These are phyloP conservation scores for Wolfiporia cocos DNA, from an alignment of 1,284 basidiomycete genomes.

Conservation along the genomic window DNA sequence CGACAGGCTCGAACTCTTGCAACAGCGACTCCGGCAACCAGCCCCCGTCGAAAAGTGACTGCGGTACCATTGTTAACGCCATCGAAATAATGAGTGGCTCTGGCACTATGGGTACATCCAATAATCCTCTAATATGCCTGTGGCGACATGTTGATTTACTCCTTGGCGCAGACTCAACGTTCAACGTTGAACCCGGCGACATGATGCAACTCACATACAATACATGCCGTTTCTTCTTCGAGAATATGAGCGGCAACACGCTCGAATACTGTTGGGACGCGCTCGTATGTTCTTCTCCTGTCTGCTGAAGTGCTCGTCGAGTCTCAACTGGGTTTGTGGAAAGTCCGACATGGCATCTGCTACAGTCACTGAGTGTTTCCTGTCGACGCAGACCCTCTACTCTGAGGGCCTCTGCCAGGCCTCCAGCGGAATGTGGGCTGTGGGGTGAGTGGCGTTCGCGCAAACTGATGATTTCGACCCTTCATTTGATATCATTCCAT, in stretches of 20 bases:
- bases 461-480: too few species aligned
- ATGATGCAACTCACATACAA: conserved; percentile 23
- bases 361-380: conserved; percentile 19
- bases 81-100: conserved; percentile 19
- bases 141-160: too few species aligned
- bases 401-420: conserved; percentile 20
- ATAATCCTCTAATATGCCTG: too few species aligned
- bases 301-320: too few species aligned
- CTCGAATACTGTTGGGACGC: conserved; percentile 24
- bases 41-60: conserved; percentile 22
- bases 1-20: not conserved
- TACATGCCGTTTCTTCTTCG: conserved; percentile 24
- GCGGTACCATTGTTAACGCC: conserved; percentile 18
- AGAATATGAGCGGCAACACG: conserved; percentile 16
- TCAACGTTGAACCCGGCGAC: conserved; percentile 18
- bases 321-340: too few species aligned
- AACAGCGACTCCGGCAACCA: conserved; percentile 11
- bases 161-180: conserved; percentile 19
- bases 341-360: conserved; percentile 13
- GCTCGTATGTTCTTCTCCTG: conserved; percentile 18
- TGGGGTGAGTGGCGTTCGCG: conserved; percentile 15
- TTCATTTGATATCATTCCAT: too few species aligned
- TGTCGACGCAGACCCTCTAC: conserved; percentile 18
- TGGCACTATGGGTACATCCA: too few species aligned
- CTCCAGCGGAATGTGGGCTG: conserved; percentile 13